Percentiles rank a stretch among this genome's conserved stretches.
Evolutionary conservation across 371 early-diverging fungal species (phyloP).

Genomic region (Mortierella sp.): DNA sequence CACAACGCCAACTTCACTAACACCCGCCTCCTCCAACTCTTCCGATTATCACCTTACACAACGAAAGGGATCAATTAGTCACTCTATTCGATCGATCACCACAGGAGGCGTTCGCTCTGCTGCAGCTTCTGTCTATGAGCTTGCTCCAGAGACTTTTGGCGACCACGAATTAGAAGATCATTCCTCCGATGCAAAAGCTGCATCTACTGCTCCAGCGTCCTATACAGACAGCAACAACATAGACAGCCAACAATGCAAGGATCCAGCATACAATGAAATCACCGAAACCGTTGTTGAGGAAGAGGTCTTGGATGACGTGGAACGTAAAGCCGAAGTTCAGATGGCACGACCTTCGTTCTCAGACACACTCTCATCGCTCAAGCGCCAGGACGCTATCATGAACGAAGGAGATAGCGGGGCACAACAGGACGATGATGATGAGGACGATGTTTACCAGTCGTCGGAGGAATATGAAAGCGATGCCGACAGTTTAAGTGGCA

Average conservation of each 20-base stretch:
- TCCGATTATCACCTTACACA: conserved; percentile 8
- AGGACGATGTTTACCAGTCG: conserved; percentile 45
- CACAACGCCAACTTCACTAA: not conserved
- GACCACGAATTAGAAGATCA: conserved; percentile 12
- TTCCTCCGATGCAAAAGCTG: not conserved
- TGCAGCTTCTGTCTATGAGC: conserved; percentile 48
- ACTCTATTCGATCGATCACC: conserved; percentile 27
- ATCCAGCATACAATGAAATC: conserved; percentile 15
- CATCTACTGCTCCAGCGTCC: not conserved
- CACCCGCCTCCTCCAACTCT: not conserved
- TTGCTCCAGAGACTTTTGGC: conserved; percentile 30
- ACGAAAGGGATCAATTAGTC: conserved; percentile 22
- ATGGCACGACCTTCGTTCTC: conserved; percentile 1
- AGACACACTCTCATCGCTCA: not conserved
- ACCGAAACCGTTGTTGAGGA: conserved; percentile 37
- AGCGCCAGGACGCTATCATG: not conserved
- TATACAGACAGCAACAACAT: not conserved
- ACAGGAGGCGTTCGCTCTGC: conserved; percentile 27
- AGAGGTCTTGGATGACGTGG: conserved; percentile 34
- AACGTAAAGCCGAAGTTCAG: conserved; percentile 18
- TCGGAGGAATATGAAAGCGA: conserved; percentile 43
- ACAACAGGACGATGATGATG: not conserved
- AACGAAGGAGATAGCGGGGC: not conserved
- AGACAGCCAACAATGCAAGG: not conserved
- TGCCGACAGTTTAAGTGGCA: conserved; percentile 10